phyloP scores from a whole-genome alignment of 2,329 filamentous ascomycete species.

The Aspergillus brunneoviolaceus region DNA sequence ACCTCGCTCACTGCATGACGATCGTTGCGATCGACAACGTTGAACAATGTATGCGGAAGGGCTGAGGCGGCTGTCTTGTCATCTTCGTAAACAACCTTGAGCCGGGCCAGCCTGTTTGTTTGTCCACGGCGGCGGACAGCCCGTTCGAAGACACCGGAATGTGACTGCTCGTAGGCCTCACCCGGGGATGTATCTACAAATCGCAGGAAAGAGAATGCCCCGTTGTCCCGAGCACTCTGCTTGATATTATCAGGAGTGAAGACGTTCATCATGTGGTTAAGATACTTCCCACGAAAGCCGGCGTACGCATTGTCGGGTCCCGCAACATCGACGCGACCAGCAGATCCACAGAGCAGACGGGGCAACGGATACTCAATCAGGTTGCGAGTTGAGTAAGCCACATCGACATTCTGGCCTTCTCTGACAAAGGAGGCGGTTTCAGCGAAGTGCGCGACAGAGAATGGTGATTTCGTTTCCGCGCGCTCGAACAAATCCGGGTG shows the following conservation, averaged over 20 bases:
- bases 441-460: conserved; percentile 81
- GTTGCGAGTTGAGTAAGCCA: conserved; percentile 85
- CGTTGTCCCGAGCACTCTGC: conserved; percentile 59
- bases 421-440: conserved; percentile 94
- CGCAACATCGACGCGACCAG: conserved; percentile 71
- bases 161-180: conserved; percentile 70
- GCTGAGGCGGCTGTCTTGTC: conserved; percentile 65
- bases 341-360: conserved; percentile 75
- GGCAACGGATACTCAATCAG: conserved; percentile 82
- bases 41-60: conserved; percentile 76
- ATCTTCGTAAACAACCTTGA: conserved; percentile 67
- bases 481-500: conserved; percentile 96
- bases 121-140: conserved; percentile 59
- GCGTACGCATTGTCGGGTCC: conserved; percentile 71
- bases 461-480: conserved; percentile 84
- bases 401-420: conserved; percentile 75
- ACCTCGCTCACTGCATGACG: conserved; percentile 67
- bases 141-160: conserved; percentile 70
- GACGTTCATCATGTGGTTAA: conserved; percentile 83
- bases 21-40: conserved; percentile 70
- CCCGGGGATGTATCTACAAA: conserved; percentile 75
- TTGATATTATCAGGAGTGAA: conserved; percentile 79
- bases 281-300: conserved; percentile 75
- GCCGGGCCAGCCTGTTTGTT: conserved; percentile 60
- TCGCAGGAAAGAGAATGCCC: conserved; percentile 83